phyloP scores from a whole-genome alignment of 2,329 filamentous ascomycete species.

The Aspergillus sp. region DNA sequence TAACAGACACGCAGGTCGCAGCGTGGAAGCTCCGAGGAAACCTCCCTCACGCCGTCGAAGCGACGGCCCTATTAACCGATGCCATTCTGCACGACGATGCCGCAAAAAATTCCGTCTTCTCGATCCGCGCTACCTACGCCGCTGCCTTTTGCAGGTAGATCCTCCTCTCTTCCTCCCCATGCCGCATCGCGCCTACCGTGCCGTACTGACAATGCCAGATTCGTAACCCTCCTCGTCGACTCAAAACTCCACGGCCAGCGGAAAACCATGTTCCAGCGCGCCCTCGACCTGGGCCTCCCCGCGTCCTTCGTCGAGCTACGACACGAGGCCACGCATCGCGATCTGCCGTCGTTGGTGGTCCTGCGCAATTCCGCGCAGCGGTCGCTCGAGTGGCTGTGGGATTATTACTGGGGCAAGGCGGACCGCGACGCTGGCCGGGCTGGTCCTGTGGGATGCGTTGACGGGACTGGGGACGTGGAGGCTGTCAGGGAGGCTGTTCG shows the following conservation, averaged over 20 bases:
- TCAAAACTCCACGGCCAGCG: conserved; percentile 33
- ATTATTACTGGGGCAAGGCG: conserved; percentile 66
- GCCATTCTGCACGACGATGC: conserved; percentile 37
- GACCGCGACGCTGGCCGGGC: conserved; percentile 19
- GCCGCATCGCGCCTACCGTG: not conserved
- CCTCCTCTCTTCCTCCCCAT: not conserved
- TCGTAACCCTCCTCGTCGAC: conserved; percentile 38
- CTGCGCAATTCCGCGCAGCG: conserved; percentile 60
- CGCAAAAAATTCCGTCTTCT: conserved; percentile 33
- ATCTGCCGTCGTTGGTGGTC: conserved; percentile 65
- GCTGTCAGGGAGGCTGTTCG: conserved; percentile 13
- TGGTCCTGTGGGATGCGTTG: conserved; percentile 1
- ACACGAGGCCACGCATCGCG: conserved; percentile 84
- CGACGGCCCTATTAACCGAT: conserved; percentile 37
- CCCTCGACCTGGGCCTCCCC: conserved; percentile 32
- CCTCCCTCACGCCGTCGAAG: conserved; percentile 38
- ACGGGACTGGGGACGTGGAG: conserved; percentile 6
- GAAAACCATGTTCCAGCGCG: conserved; percentile 38
- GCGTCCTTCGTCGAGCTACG: conserved; percentile 79
- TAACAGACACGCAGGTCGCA: conserved; percentile 26
- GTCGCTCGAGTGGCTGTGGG: conserved; percentile 77
- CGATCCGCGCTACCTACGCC: conserved; percentile 36
- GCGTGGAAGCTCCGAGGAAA: conserved; percentile 38
- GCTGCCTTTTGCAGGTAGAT: conserved; percentile 38
- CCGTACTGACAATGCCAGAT: conserved; percentile 18